Evolutionary conservation across 2,329 filamentous ascomycete genomes (phyloP).

Genomic region (Stachybotrys elegans): DNA sequence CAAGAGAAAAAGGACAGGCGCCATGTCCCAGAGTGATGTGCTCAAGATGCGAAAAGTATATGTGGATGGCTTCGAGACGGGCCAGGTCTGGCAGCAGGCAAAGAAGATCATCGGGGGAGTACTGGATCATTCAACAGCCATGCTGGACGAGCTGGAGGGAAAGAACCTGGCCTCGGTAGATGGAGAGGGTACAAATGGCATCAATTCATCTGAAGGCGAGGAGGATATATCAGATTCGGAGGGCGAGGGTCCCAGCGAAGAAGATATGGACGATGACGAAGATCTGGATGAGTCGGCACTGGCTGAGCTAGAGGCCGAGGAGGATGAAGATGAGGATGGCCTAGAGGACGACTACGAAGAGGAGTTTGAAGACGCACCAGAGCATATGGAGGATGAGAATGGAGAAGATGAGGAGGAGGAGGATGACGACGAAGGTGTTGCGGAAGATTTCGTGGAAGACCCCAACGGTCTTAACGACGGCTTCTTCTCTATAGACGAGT

Average conservation of each 20-base stretch:
- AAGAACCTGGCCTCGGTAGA: slow-evolving; percentile 36
- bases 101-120: slow-evolving; percentile 67
- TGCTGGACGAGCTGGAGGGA: slow-evolving; percentile 45
- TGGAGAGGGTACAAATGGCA: slow-evolving; percentile 30
- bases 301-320: slow-evolving; percentile 22
- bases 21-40: slow-evolving; percentile 43
- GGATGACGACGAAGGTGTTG: slow-evolving; percentile 35
- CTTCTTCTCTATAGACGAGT: slow-evolving; percentile 96
- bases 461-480: slow-evolving; percentile 88
- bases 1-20: slow-evolving; percentile 68
- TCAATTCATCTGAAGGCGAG: slow-evolving; percentile 16
- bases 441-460: slow-evolving; percentile 50
- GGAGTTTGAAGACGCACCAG: slow-evolving; percentile 17
- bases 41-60: slow-evolving; percentile 80
- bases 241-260: too few relatives aligned
- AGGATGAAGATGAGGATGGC: slow-evolving; percentile 27
- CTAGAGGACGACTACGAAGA: slow-evolving; percentile 30
- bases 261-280: slow-evolving; percentile 17
- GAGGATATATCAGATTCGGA: slow-evolving; percentile 22
- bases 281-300: slow-evolving; percentile 20
- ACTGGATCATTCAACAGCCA: slow-evolving; percentile 41
- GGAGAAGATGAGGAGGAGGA: slow-evolving; percentile 30
- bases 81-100: slow-evolving; percentile 93
- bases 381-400: slow-evolving; percentile 19
- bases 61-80: slow-evolving; percentile 78